phyloP scores from a whole-genome alignment of 2,329 filamentous ascomycete genomes.

The Trichoderma aggressivum region DNA sequence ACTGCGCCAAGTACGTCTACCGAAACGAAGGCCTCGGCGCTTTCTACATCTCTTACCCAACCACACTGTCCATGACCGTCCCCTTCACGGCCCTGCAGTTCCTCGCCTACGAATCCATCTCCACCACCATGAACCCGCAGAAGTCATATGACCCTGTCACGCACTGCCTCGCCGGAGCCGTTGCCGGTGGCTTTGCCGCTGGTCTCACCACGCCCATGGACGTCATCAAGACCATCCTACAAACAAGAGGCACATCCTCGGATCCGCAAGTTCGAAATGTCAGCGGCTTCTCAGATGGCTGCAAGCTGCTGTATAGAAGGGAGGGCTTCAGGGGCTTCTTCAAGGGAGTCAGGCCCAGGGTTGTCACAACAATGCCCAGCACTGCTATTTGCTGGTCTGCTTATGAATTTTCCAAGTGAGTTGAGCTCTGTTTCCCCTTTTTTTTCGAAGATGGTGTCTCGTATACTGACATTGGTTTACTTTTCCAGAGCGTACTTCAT shows the following conservation, averaged over 20 bases:
- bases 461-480: background rate
- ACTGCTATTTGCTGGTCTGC: constrained; percentile 98
- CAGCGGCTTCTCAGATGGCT: constrained; percentile 76
- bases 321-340: constrained; percentile 88
- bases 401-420: constrained; percentile 67
- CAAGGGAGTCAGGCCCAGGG: constrained; percentile 83
- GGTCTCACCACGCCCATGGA: constrained; percentile 94
- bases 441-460: background rate
- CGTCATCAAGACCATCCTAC: constrained; percentile 95
- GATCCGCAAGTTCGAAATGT: constrained; percentile 82
- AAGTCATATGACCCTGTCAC: constrained; percentile 88
- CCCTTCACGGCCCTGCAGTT: constrained; percentile 97
- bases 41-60: constrained; percentile 98
- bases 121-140: constrained; percentile 83
- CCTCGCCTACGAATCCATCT: constrained; percentile 95
- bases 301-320: constrained; percentile 74
- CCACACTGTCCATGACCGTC: constrained; percentile 96
- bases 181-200: constrained; percentile 90
- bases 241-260: constrained; percentile 80
- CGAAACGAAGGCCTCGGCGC: constrained; percentile 80
- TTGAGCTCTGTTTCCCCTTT: constrained; percentile 18
- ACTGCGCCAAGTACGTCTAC: constrained; percentile 88
- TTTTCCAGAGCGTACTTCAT: constrained; percentile 57
- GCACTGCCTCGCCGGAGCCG: constrained; percentile 86
- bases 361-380: constrained; percentile 96